phyloP scores from a whole-genome alignment of 1,284 basidiomycete species.

The Mycena citricolor region DNA sequence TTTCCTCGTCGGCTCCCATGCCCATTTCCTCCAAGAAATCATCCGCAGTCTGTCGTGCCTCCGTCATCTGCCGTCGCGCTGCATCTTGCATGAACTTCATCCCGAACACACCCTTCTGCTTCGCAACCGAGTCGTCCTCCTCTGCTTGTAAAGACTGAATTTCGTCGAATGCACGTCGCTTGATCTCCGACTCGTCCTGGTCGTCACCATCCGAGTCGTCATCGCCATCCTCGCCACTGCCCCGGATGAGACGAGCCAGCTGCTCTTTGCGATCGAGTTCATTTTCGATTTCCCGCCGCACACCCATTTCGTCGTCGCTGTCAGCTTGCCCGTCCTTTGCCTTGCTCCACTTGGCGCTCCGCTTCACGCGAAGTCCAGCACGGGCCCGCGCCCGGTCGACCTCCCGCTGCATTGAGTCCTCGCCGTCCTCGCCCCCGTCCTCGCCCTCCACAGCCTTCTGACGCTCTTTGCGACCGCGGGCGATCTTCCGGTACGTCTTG shows the following conservation, averaged over 20 bases:
- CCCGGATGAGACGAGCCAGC: constrained; percentile 70
- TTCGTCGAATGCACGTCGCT: constrained; percentile 73
- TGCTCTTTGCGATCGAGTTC: constrained; percentile 77
- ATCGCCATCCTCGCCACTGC: constrained; percentile 51
- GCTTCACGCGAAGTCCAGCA: constrained; percentile 83
- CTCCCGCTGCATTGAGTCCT: constrained; percentile 69
- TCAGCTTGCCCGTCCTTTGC: constrained; percentile 66
- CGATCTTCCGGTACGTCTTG: constrained; percentile 88
- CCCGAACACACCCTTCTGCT: constrained; percentile 72
- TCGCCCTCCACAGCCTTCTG: constrained; percentile 50
- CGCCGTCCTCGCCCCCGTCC: constrained; percentile 52
- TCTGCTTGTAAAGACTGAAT: constrained; percentile 49
- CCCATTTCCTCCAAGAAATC: constrained; percentile 73
- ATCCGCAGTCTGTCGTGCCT: constrained; percentile 61
- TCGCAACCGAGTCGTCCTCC: constrained; percentile 36
- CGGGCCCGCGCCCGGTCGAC: constrained; percentile 79
- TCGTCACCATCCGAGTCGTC: constrained; percentile 46
- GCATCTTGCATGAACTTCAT: constrained; percentile 98
- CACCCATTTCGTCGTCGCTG: constrained; percentile 51
- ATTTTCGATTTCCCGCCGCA: constrained; percentile 74
- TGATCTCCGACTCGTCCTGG: constrained; percentile 53
- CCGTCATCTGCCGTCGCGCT: constrained; percentile 62
- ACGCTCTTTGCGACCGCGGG: constrained; percentile 74
- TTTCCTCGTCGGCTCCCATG: constrained; percentile 37
- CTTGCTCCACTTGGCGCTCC: constrained; percentile 80